A percentile compares a stretch with the other conserved stretches of the same genome.
Evolutionary conservation across 2,329 filamentous ascomycete genomes (phyloP).

Genomic region (Aspergillus fumigatus): DNA sequence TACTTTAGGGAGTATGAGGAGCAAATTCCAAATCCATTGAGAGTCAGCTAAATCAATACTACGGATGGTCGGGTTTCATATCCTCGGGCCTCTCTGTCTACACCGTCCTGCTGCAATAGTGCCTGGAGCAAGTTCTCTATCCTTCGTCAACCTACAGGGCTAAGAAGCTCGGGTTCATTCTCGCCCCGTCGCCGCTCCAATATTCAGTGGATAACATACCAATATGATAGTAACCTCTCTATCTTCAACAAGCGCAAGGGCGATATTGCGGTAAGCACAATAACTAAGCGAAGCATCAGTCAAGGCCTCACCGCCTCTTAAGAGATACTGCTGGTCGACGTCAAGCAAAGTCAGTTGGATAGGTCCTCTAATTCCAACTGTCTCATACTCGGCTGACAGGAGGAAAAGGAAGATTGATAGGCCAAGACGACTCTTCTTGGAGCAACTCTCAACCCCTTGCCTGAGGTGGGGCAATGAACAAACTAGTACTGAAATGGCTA

Average conservation of each 20-base stretch:
- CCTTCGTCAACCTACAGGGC: no score
- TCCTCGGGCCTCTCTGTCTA: background rate
- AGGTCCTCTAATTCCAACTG: constrained; percentile 15
- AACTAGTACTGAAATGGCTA: background rate
- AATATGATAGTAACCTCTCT: background rate
- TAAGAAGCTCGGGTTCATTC: background rate
- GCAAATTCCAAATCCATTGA: background rate
- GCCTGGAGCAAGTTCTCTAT: no score
- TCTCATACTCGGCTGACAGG: constrained; percentile 15
- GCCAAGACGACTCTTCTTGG: constrained; percentile 18
- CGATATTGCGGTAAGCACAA: background rate
- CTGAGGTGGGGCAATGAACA: constrained; percentile 9
- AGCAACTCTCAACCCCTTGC: constrained; percentile 19
- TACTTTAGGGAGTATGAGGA: background rate
- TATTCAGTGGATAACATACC: background rate
- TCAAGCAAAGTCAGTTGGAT: constrained; percentile 9
- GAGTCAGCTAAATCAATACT: background rate
- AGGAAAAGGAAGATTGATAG: constrained; percentile 12
- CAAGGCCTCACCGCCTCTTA: constrained; percentile 15
- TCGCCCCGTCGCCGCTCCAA: no score
- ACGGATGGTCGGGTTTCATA: no score
- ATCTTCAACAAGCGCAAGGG: background rate
- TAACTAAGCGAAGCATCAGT: background rate
- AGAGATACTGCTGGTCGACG: background rate
- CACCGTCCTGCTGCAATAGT: no score